These are phyloP conservation scores for Elongisporangium anandrum DNA, from an alignment of 352 stramenopile species.

Conservation along the genomic window DNA sequence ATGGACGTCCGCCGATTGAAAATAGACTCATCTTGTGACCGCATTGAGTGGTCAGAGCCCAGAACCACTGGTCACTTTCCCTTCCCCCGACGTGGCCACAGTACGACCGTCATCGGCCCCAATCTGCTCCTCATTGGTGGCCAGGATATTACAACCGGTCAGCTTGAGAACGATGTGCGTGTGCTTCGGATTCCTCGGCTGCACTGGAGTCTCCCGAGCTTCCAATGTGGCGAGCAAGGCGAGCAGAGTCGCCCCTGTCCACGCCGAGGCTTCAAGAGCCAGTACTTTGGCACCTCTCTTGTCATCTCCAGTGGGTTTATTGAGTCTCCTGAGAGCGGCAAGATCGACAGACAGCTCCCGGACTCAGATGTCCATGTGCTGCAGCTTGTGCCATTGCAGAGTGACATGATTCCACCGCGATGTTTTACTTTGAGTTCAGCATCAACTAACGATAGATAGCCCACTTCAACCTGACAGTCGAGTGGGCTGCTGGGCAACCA, in stretches of 20 bases:
- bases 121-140: constrained; percentile 64
- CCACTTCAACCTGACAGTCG: no score
- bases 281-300: constrained; percentile 72
- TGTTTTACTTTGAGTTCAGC: no score
- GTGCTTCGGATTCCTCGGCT: constrained; percentile 30
- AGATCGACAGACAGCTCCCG: constrained; percentile 49
- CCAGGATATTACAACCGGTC: constrained; percentile 38
- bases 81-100: constrained; percentile 48
- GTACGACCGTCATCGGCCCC: constrained; percentile 45
- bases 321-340: constrained; percentile 21
- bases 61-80: constrained; percentile 31
- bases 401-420: no score
- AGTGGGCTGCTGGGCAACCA: no score
- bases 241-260: constrained; percentile 26
- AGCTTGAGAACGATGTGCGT: constrained; percentile 45
- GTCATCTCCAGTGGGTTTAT: constrained; percentile 77
- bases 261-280: constrained; percentile 71
- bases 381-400: not conserved
- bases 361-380: constrained; percentile 60
- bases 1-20: constrained; percentile 40
- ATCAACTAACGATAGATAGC: no score
- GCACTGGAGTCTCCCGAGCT: constrained; percentile 19
- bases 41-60: constrained; percentile 34
- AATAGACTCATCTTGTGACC: constrained; percentile 8
- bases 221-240: not conserved